Evolutionary conservation across 1,284 basidiomycete species (phyloP).

Genomic region (Amylostereum chailletii): DNA sequence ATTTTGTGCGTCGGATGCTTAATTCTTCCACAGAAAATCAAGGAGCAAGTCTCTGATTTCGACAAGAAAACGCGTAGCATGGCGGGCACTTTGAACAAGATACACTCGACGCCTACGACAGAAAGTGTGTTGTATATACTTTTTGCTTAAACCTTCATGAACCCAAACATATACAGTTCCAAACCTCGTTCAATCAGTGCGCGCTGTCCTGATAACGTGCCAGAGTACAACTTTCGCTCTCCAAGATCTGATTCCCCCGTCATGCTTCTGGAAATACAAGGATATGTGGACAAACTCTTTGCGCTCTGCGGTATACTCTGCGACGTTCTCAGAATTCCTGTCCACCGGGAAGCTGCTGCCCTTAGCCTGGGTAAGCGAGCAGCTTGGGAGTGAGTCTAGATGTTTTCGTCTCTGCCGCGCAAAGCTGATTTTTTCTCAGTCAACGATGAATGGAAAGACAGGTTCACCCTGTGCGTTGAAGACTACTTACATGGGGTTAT

Average conservation of each 20-base stretch:
- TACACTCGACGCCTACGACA: slow-evolving; percentile 63
- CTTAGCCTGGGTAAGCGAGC: slow-evolving; percentile 38
- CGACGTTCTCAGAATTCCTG: slow-evolving; percentile 61
- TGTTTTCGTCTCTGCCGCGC: neutral
- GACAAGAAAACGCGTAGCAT: slow-evolving; percentile 66
- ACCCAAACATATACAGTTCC: slow-evolving; percentile 35
- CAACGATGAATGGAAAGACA: slow-evolving; percentile 60
- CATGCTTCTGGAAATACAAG: slow-evolving; percentile 79
- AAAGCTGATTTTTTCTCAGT: slow-evolving; percentile 32
- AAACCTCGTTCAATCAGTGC: slow-evolving; percentile 46
- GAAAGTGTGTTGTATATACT: slow-evolving; percentile 35
- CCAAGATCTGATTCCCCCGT: slow-evolving; percentile 48
- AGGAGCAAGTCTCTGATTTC: slow-evolving; percentile 60
- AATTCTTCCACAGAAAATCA: slow-evolving; percentile 51
- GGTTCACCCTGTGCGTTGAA: slow-evolving; percentile 60
- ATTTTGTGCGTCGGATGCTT: neutral
- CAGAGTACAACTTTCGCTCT: slow-evolving; percentile 41
- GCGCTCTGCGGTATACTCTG: slow-evolving; percentile 56
- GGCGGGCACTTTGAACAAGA: slow-evolving; percentile 59
- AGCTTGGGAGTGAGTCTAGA: slow-evolving; percentile 59
- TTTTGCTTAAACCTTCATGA: slow-evolving; percentile 2
- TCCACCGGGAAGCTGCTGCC: slow-evolving; percentile 51
- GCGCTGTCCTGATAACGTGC: slow-evolving; percentile 46
- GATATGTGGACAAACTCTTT: slow-evolving; percentile 68
- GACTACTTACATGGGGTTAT: slow-evolving; percentile 85